Evolutionary conservation across 75 land plant species (phyloP).

Genomic region (Selaginella tamariscina): DNA sequence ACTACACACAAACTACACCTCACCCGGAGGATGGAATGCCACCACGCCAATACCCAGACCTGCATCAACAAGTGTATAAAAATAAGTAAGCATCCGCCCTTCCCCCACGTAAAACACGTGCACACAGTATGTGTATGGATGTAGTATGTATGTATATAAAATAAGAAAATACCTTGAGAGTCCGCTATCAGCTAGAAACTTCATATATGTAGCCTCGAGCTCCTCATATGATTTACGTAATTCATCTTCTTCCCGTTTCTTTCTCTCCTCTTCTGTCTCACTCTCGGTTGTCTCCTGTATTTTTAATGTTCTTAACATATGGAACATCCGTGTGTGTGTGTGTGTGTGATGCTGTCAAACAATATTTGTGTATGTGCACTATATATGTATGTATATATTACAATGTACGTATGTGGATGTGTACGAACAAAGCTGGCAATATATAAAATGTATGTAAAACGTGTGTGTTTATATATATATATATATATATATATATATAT

Average conservation of each 20-base stretch:
- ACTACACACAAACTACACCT: not conserved
- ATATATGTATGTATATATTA: too few relatives aligned
- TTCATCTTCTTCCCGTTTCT: slow-evolving; percentile 26
- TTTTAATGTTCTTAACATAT: too few relatives aligned
- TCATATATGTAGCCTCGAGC: slow-evolving; percentile 31
- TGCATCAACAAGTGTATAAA: too few relatives aligned
- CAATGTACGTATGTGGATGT: too few relatives aligned
- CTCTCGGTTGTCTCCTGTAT: slow-evolving; percentile 14
- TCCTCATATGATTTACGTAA: slow-evolving; percentile 34
- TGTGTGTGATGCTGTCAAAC: too few relatives aligned
- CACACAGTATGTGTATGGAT: too few relatives aligned
- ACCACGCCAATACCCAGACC: slow-evolving; percentile 40
- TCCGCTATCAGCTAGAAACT: slow-evolving; percentile 39
- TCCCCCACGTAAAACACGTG: too few relatives aligned
- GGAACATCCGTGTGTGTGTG: too few relatives aligned
- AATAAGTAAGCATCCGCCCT: too few relatives aligned
- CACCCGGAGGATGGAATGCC: slow-evolving; percentile 24
- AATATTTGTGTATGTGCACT: too few relatives aligned
- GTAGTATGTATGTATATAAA: too few relatives aligned
- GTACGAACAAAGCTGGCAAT: not conserved
- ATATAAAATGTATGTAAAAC: not conserved
- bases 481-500: not conserved
- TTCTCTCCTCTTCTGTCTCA: slow-evolving; percentile 10
- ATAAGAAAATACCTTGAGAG: slow-evolving; percentile 23
- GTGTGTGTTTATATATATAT: not conserved